phyloP scores from a whole-genome alignment of 441 rosid species.

The Erodium moschatum region DNA sequence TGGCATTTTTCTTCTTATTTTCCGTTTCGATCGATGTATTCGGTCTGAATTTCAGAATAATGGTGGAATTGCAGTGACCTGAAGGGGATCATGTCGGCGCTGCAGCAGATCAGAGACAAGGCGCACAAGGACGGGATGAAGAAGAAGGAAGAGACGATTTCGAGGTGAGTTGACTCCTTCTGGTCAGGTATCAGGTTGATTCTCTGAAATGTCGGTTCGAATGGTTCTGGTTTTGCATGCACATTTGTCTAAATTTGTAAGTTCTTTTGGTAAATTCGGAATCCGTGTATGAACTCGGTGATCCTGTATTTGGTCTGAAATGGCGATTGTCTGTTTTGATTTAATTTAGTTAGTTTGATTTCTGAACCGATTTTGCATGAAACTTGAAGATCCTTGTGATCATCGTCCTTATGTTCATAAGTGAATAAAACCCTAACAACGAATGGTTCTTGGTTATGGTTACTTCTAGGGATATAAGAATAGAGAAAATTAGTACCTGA shows the following conservation, averaged over 20 bases:
- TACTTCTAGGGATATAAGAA: neutral
- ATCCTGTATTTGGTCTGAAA: neutral
- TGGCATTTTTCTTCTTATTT: neutral
- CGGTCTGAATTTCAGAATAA: neutral
- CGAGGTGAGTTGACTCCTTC: constrained; percentile 37
- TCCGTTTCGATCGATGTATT: neutral
- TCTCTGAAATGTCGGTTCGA: neutral
- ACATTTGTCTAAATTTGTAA: neutral
- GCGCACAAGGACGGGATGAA: constrained; percentile 64
- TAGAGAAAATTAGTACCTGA: neutral
- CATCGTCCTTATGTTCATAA: neutral
- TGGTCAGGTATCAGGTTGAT: neutral
- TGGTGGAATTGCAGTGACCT: constrained; percentile 49
- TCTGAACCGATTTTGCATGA: neutral
- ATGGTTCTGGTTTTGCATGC: neutral
- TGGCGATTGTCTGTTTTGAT: neutral
- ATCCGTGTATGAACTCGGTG: neutral
- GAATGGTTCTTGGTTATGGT: neutral
- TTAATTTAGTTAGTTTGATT: neutral
- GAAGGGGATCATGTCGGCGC: constrained; percentile 70
- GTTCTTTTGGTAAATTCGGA: neutral
- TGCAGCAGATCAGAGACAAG: constrained; percentile 65
- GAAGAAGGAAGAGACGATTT: constrained; percentile 81
- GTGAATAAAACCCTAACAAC: neutral
- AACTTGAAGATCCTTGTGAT: neutral